phyloP scores from a whole-genome alignment of 2,329 filamentous ascomycete species.

The Cytospora piceae region DNA sequence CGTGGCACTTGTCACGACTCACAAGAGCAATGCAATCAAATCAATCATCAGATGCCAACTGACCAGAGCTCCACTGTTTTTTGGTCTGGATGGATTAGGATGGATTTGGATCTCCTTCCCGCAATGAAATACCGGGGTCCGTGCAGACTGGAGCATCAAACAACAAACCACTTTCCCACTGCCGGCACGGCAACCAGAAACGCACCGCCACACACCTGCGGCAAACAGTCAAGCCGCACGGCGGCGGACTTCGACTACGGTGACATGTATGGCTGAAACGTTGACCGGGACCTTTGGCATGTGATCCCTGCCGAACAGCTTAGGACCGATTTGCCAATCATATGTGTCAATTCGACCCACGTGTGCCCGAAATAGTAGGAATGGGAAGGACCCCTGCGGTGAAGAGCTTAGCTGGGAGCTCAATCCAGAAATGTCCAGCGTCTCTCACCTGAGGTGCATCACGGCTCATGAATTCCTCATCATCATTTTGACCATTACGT shows the following conservation, averaged over 20 bases:
- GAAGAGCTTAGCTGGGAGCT: conserved; percentile 11
- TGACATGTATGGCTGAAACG: neutral
- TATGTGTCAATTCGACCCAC: conserved; percentile 8
- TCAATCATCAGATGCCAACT: conserved; percentile 21
- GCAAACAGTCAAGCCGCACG: neutral
- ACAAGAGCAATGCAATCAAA: conserved; percentile 2
- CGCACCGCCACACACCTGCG: neutral
- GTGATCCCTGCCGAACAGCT: neutral
- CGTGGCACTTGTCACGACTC: neutral
- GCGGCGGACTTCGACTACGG: neutral
- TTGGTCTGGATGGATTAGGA: conserved; percentile 1
- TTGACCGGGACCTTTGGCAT: neutral
- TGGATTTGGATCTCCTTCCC: conserved; percentile 22
- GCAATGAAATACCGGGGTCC: conserved; percentile 15
- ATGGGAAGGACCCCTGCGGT: conserved; percentile 11
- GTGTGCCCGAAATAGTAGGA: conserved; percentile 22
- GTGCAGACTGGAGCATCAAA: conserved; percentile 1
- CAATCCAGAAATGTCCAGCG: conserved; percentile 1
- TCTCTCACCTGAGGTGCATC: neutral
- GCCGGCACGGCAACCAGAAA: conserved; percentile 22
- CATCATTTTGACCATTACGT: conserved; percentile 1
- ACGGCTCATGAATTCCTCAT: conserved; percentile 14
- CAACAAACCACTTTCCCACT: conserved; percentile 1
- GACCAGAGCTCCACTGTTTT: conserved; percentile 24
- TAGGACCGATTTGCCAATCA: conserved; percentile 8